Evolutionary conservation across 139 green algal genomes (phyloP).

Genomic region (Volvox reticuliferus): DNA sequence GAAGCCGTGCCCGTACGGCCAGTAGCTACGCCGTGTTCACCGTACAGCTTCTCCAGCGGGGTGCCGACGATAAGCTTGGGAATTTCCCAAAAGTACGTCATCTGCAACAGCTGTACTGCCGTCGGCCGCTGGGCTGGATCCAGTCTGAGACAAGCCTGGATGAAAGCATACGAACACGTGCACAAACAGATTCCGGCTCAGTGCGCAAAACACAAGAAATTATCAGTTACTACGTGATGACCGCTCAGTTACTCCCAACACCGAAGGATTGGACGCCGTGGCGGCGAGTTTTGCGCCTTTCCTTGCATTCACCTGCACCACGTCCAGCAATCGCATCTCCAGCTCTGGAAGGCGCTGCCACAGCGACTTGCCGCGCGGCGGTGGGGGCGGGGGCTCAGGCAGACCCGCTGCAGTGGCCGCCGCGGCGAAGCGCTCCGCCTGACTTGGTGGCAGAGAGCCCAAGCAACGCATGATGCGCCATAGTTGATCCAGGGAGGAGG

Average conservation of each 20-base stretch:
- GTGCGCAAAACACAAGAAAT: too few relatives aligned
- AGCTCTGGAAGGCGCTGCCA: conserved; percentile 47
- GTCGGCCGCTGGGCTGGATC: conserved; percentile 10
- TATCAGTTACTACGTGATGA: too few relatives aligned
- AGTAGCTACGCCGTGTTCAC: not conserved
- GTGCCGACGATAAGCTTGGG: not conserved
- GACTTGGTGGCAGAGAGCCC: conserved; percentile 60
- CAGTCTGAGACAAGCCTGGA: not conserved
- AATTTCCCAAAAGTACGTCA: conserved; percentile 21
- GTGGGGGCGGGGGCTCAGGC: conserved; percentile 36
- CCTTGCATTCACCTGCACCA: conserved; percentile 19
- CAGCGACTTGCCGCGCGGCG: conserved; percentile 43
- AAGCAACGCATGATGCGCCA: conserved; percentile 73
- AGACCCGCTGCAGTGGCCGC: conserved; percentile 30
- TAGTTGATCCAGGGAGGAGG: conserved; percentile 81
- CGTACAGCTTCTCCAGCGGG: conserved; percentile 16
- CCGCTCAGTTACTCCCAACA: too few relatives aligned
- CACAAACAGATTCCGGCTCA: not conserved
- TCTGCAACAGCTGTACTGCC: not conserved
- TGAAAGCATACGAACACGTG: not conserved
- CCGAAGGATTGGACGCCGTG: too few relatives aligned
- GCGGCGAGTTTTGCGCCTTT: too few relatives aligned
- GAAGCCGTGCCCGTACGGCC: not conserved
- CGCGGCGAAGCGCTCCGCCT: conserved; percentile 48
- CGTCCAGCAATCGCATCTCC: conserved; percentile 13